phyloP scores from a whole-genome alignment of 2,329 filamentous ascomycete genomes.

The Aspergillus fischeri region DNA sequence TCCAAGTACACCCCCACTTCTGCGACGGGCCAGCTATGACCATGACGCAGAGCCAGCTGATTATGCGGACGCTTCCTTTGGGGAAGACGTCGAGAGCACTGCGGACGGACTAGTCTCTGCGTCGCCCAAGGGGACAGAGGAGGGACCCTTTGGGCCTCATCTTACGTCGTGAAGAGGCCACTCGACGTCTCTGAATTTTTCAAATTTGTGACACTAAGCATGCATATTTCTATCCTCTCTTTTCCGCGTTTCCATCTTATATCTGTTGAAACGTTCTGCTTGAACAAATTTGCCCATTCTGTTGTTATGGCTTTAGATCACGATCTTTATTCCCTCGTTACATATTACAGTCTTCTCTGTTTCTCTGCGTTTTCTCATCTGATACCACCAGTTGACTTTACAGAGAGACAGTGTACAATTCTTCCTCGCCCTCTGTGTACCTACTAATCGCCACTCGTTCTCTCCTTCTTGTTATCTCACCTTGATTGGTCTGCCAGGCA shows the following conservation, averaged over 20 bases:
- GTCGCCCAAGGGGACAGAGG: constrained; percentile 27
- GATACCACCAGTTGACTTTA: constrained; percentile 16
- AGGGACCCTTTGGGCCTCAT: constrained; percentile 31
- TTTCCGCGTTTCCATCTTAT: constrained; percentile 2
- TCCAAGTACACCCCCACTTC: constrained; percentile 51
- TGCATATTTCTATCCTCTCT: constrained; percentile 5
- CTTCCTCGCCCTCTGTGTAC: neutral
- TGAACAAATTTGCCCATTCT: neutral
- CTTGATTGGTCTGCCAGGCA: constrained; percentile 1
- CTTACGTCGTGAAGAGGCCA: constrained; percentile 17
- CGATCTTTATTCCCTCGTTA: constrained; percentile 1
- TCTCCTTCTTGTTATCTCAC: constrained; percentile 3
- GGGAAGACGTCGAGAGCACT: constrained; percentile 48
- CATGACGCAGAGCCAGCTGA: constrained; percentile 53
- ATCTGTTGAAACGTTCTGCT: neutral
- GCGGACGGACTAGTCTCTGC: constrained; percentile 38
- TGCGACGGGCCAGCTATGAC: constrained; percentile 55
- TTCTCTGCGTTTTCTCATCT: neutral
- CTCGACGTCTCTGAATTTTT: neutral
- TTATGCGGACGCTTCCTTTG: constrained; percentile 45
- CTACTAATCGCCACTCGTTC: constrained; percentile 4
- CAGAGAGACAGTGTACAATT: constrained; percentile 12
- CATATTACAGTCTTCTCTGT: neutral
- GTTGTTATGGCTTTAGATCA: constrained; percentile 4
- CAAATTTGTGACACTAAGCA: neutral